Percentiles rank a stretch among this genome's conserved stretches.
These are phyloP conservation scores for Pulveroboletus sp. DNA, from an alignment of 768 basidiomycete genomes.

Conservation along the genomic window DNA sequence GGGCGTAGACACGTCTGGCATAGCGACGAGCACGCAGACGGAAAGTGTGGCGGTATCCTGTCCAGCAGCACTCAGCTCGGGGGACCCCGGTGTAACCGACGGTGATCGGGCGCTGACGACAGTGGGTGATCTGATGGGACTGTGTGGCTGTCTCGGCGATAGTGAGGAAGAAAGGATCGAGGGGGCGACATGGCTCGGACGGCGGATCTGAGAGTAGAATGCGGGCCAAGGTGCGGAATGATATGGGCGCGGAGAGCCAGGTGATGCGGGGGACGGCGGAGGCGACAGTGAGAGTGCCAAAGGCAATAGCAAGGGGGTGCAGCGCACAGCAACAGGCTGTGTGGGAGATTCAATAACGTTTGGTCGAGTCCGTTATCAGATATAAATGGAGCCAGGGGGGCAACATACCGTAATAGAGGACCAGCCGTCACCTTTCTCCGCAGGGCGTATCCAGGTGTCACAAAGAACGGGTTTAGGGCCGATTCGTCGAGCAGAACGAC, in stretches of 20 bases:
- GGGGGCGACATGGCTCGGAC: neutral
- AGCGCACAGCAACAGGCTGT: slow-evolving; percentile 19
- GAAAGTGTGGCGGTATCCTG: slow-evolving; percentile 2
- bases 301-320: neutral
- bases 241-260: neutral
- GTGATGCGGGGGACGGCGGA: neutral
- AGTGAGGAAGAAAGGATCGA: neutral
- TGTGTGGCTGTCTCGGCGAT: neutral
- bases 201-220: slow-evolving; percentile 9
- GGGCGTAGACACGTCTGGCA: slow-evolving; percentile 15
- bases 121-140: neutral
- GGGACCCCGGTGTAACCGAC: neutral
- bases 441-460: slow-evolving; percentile 12
- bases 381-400: neutral
- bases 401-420: slow-evolving; percentile 13
- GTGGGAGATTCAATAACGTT: neutral
- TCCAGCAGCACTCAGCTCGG: neutral
- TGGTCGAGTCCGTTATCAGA: neutral
- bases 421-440: slow-evolving; percentile 2
- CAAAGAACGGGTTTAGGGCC: slow-evolving; percentile 16
- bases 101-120: neutral
- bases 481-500: slow-evolving; percentile 1
- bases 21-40: slow-evolving; percentile 20
- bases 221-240: neutral
- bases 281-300: neutral